Evolutionary conservation across 2,329 filamentous ascomycete species (phyloP), one percentile per base, ranked within the genome.

Genomic region (Apiospora saccharicola): DNA sequence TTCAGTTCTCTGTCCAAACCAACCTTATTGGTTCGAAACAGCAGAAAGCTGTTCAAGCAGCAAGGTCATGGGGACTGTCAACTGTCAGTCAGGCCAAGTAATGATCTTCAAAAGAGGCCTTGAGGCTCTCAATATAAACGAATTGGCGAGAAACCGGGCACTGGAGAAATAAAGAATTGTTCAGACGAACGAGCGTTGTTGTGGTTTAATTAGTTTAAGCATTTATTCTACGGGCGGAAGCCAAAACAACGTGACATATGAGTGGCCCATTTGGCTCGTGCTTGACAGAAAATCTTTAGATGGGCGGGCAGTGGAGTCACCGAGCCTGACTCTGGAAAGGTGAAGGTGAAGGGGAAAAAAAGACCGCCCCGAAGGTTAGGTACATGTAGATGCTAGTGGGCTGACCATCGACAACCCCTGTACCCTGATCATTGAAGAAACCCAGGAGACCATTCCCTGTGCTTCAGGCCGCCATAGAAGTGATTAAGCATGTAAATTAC

Each of bases 211-310:
- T 61, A 61, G 53, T 34, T 37, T 10, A 61, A 30, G 53, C 6
- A 19, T 61, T 37, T 37, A 10, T 61, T 61, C 53, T 37, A 57
- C 34, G 53, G 53, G 34, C 53, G 16, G 53, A 30, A 61, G 53
- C 53, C 16, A 61, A 61, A 61, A 61, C 53, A 61, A 61, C 53
- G 53, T 61, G 53, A 61, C 53, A 61, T 7, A 10, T 7, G 53
- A 37, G 53, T 37, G 53, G 53, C 53, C 30, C 53, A 37, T 61
- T 37, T 61, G 53, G 53, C 53, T 61, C 53, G 57, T 64, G 57
- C 57, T 64, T 41, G 57, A 41, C 57, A 64, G 57, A 64, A 64
- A 64, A 64, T 64, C 57, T 64, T 64, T 22, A 64, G 57, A 64
- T 64, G 34, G 57, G 19, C 57, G 14, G 14, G 57, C 13, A 64